phyloP scores from a whole-genome alignment of 768 basidiomycete species.

The Amanita exitialis region DNA sequence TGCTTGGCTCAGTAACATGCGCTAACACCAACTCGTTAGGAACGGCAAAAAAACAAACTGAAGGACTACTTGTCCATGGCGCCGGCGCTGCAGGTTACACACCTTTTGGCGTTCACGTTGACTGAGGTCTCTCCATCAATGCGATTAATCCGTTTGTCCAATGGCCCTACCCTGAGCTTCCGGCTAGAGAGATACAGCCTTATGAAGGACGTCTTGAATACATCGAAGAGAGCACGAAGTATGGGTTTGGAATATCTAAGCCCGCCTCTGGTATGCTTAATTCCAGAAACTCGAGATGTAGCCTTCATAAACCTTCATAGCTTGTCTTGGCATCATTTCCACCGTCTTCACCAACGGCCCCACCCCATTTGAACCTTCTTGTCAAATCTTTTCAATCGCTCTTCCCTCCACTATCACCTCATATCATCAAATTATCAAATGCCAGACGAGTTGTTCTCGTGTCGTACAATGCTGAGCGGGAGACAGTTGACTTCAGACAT shows the following conservation, averaged over 20 bases:
- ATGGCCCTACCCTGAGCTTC: constrained; percentile 92
- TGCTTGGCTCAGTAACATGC: neutral
- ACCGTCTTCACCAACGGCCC: constrained; percentile 60
- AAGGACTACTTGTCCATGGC: constrained; percentile 94
- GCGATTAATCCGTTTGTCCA: constrained; percentile 77
- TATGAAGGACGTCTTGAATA: constrained; percentile 71
- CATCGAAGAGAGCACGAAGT: constrained; percentile 56
- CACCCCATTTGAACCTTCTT: constrained; percentile 81
- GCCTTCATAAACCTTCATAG: constrained; percentile 26
- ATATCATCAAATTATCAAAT: constrained; percentile 71
- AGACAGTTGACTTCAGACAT: constrained; percentile 88
- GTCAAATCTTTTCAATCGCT: constrained; percentile 95
- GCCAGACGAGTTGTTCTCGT: constrained; percentile 92
- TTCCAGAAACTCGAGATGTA: neutral
- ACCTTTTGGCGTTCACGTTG: constrained; percentile 86
- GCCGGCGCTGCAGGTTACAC: constrained; percentile 83
- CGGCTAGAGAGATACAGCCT: constrained; percentile 88
- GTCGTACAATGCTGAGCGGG: constrained; percentile 79
- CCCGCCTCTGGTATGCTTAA: constrained; percentile 69
- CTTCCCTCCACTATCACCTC: constrained; percentile 87
- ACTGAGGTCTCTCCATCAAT: constrained; percentile 80
- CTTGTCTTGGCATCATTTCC: constrained; percentile 89
- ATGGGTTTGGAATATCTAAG: constrained; percentile 86
- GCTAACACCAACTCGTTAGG: constrained; percentile 36
- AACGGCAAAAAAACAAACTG: constrained; percentile 80